A percentile compares a stretch with the other conserved stretches of the same genome.
phyloP scores from a whole-genome alignment of 225 moss, liverwort and hornwort species.

The Sphagnum tenellum region DNA sequence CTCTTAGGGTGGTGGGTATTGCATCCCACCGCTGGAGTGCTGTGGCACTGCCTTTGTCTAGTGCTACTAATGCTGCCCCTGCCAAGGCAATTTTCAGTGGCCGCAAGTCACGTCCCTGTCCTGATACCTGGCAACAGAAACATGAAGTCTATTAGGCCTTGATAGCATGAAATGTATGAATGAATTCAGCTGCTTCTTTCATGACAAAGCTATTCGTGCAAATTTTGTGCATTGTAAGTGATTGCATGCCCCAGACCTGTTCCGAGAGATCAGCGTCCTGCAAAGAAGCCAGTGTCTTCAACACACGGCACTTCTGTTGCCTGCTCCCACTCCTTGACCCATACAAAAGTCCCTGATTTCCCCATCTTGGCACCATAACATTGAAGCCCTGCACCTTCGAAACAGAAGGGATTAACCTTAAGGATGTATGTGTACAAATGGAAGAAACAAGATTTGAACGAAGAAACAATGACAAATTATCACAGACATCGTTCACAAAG shows the following conservation, averaged over 20 bases:
- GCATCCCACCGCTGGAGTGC: constrained; percentile 24
- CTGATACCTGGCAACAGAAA: constrained; percentile 30
- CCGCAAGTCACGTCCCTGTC: constrained; percentile 38
- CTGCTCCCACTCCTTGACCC: constrained; percentile 7
- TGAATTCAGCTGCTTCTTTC: background rate
- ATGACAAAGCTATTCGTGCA: background rate
- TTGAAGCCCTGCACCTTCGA: background rate
- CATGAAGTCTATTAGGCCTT: too few species aligned
- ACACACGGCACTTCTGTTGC: constrained; percentile 4
- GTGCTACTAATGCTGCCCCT: constrained; percentile 37
- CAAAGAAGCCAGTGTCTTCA: constrained; percentile 21
- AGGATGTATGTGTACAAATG: too few species aligned
- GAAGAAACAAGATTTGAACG: too few species aligned
- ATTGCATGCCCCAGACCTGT: constrained; percentile 17
- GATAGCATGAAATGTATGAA: background rate
- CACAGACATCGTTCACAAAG: too few species aligned
- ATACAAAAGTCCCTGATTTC: constrained; percentile 9
- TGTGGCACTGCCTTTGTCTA: constrained; percentile 39
- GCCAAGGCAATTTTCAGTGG: constrained; percentile 41
- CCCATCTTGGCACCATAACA: background rate
- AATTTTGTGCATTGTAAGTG: background rate
- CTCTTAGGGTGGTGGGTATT: constrained; percentile 27
- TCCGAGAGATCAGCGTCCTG: constrained; percentile 49
- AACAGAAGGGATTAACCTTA: background rate
- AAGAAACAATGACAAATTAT: too few species aligned